Percentiles rank a stretch among this genome's conserved stretches.
Evolutionary conservation across 1,139 yeast species (phyloP).

Genomic region (Debaryomyces subglobosus): DNA sequence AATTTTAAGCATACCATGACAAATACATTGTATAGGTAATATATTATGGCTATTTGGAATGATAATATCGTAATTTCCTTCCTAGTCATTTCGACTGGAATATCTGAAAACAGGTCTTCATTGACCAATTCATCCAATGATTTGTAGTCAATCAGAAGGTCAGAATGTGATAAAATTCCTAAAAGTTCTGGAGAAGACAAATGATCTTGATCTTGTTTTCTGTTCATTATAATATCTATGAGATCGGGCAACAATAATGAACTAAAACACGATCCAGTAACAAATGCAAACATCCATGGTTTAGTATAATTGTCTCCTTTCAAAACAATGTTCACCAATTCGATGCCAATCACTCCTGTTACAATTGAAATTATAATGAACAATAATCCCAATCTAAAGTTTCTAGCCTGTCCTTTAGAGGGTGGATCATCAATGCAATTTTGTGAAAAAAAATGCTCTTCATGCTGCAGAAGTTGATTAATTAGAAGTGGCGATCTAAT

Average conservation of each 20-base stretch:
- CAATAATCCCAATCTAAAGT: neutral
- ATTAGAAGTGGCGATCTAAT: neutral
- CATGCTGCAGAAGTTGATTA: neutral
- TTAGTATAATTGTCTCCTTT: conserved; percentile 52
- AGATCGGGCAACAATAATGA: conserved; percentile 49
- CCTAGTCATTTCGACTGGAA: conserved; percentile 23
- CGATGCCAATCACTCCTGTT: conserved; percentile 25
- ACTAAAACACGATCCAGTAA: conserved; percentile 50
- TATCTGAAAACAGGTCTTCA: neutral
- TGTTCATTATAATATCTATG: neutral
- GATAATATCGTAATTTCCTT: conserved; percentile 41
- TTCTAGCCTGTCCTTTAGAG: neutral
- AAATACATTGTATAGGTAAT: conserved; percentile 42
- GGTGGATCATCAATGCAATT: neutral
- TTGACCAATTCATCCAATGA: neutral
- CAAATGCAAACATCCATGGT: conserved; percentile 49
- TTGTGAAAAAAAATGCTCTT: neutral
- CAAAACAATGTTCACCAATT: conserved; percentile 50
- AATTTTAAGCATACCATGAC: conserved; percentile 46
- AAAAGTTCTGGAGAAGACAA: neutral
- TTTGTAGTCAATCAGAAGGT: neutral
- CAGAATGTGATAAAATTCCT: neutral
- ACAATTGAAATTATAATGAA: neutral
- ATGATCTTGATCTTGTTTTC: neutral
- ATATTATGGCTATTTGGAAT: conserved; percentile 42